These are phyloP conservation scores for Cordyceps javanica DNA, from an alignment of 2,329 filamentous ascomycete genomes.

Conservation along the genomic window DNA sequence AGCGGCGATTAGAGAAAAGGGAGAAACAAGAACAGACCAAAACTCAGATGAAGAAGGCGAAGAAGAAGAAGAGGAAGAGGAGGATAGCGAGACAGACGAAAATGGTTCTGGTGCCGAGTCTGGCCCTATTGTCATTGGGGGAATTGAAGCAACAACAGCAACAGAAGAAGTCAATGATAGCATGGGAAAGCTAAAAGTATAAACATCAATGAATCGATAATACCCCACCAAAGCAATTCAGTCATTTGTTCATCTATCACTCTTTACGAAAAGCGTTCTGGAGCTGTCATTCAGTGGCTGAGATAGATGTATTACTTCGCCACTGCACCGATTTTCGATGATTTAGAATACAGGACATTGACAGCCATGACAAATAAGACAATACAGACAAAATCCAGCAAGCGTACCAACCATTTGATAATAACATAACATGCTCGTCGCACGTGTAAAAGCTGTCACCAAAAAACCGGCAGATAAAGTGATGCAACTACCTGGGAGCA, in stretches of 20 bases:
- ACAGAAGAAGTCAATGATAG: slow-evolving; percentile 19
- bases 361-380: slow-evolving; percentile 22
- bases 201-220: neutral
- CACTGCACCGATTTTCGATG: slow-evolving; percentile 9
- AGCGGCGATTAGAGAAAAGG: slow-evolving; percentile 77
- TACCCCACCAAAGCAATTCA: no score
- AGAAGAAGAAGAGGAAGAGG: slow-evolving; percentile 21
- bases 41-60: slow-evolving; percentile 24
- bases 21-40: slow-evolving; percentile 37
- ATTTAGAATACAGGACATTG: slow-evolving; percentile 33
- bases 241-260: neutral
- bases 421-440: slow-evolving; percentile 30
- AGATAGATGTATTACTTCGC: slow-evolving; percentile 3
- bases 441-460: slow-evolving; percentile 24
- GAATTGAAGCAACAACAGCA: slow-evolving; percentile 14
- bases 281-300: slow-evolving; percentile 1
- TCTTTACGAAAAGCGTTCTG: neutral
- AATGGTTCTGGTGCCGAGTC: slow-evolving; percentile 19
- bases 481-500: slow-evolving; percentile 14
- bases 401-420: slow-evolving; percentile 27
- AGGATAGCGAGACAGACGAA: slow-evolving; percentile 19
- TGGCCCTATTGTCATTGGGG: slow-evolving; percentile 19
- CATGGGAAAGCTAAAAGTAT: slow-evolving; percentile 25
- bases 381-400: slow-evolving; percentile 24
- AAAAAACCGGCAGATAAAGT: slow-evolving; percentile 6